Evolutionary conservation across 2,329 filamentous ascomycete species (phyloP).

Genomic region (Colletotrichum sansevieriae): DNA sequence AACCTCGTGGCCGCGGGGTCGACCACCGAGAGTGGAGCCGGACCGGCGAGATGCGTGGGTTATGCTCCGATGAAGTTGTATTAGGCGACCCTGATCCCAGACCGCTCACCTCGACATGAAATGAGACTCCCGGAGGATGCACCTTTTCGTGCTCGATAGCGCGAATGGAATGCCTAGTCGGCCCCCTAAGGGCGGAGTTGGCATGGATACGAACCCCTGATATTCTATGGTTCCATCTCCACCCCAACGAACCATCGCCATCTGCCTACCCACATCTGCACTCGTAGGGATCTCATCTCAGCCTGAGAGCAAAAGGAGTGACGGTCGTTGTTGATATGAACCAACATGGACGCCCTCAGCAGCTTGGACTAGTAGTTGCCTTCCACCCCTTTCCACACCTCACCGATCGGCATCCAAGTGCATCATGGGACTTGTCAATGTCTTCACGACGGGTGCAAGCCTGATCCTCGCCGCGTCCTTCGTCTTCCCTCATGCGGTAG

Average conservation of each 20-base stretch:
- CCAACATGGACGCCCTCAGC: constrained; percentile 12
- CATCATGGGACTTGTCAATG: constrained; percentile 33
- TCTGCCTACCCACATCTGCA: constrained; percentile 22
- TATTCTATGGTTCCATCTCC: constrained; percentile 9
- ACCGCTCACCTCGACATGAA: constrained; percentile 3
- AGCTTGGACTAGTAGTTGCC: constrained; percentile 23
- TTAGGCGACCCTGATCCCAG: constrained; percentile 4
- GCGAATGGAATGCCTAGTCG: not conserved
- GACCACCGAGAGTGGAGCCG: not conserved
- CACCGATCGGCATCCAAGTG: constrained; percentile 8
- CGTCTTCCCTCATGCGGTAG: constrained; percentile 10
- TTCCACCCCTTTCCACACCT: constrained; percentile 26
- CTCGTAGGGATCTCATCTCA: not conserved
- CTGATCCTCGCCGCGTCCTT: constrained; percentile 21
- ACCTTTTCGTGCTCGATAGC: constrained; percentile 17
- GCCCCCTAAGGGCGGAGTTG: constrained; percentile 21
- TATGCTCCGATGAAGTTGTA: constrained; percentile 8
- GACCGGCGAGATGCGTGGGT: not conserved
- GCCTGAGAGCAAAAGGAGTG: constrained; percentile 1
- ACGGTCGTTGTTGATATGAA: constrained; percentile 27
- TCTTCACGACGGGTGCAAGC: constrained; percentile 10
- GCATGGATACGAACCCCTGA: constrained; percentile 13
- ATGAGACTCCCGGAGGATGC: constrained; percentile 16
- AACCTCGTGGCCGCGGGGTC: constrained; percentile 3
- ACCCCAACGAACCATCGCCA: constrained; percentile 12